Evolutionary conservation across 345 rosid genomes (phyloP).

Genomic region (Eucalyptus urophylla): DNA sequence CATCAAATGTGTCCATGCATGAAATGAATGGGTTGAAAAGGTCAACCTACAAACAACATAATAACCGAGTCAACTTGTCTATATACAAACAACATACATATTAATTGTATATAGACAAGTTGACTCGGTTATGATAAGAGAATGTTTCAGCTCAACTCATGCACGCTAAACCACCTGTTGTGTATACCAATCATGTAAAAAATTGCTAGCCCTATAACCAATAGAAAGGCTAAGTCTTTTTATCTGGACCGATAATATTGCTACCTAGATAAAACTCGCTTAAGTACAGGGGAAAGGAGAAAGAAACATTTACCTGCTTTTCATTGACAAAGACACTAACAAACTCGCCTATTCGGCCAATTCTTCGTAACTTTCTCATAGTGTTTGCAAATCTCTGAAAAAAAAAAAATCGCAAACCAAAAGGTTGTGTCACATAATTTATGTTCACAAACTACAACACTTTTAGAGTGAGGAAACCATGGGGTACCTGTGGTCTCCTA

Average conservation of each 20-base stretch:
- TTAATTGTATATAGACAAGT: background rate
- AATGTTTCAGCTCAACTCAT: background rate
- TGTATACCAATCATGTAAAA: background rate
- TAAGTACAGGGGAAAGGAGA: background rate
- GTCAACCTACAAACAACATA: background rate
- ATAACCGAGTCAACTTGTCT: too few species aligned
- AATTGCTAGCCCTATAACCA: background rate
- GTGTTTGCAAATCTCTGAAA: slow-evolving; percentile 55
- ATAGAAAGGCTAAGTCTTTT: background rate
- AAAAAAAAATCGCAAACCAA: background rate
- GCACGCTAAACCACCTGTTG: background rate
- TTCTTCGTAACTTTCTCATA: slow-evolving; percentile 77
- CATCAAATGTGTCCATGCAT: background rate
- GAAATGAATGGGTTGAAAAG: background rate
- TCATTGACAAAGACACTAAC: slow-evolving; percentile 81
- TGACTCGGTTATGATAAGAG: background rate
- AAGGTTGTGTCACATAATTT: background rate
- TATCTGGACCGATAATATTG: background rate
- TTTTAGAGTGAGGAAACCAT: background rate
- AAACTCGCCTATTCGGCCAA: slow-evolving; percentile 88
- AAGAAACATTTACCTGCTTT: slow-evolving; percentile 60
- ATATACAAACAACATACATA: background rate
- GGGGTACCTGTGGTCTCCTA: slow-evolving; percentile 74
- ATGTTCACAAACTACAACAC: background rate
- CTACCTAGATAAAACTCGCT: background rate